Conservation (phyloP, 176 grass and related monocot species). For the Cenchrus americanus region DNA sequence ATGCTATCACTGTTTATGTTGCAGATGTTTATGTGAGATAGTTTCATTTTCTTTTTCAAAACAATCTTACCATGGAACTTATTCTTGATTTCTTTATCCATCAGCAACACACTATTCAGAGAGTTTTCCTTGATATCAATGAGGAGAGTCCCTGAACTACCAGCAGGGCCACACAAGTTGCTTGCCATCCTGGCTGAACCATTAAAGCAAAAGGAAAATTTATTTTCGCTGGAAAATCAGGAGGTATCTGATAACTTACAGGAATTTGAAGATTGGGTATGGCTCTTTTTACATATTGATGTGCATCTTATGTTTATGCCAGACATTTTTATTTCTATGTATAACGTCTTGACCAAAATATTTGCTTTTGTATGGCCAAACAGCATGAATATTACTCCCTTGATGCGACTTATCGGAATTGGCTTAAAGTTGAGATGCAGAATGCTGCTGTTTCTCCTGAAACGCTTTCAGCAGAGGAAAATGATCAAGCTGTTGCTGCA, state of each 20-base stretch:
- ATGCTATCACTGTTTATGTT: constrained; percentile 28
- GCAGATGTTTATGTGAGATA: not conserved
- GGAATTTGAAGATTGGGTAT: constrained; percentile 98
- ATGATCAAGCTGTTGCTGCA: constrained; percentile 66
- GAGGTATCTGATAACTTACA: constrained; percentile 78
- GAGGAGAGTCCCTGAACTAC: constrained; percentile 87
- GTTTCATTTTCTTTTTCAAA: constrained; percentile 6
- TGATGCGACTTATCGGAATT: constrained; percentile 93
- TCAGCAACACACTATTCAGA: constrained; percentile 90
- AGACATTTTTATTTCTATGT: constrained; percentile 29
- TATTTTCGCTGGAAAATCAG: constrained; percentile 64
- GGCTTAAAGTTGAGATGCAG: constrained; percentile 87
- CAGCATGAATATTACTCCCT: constrained; percentile 97
- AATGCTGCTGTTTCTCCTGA: constrained; percentile 75
- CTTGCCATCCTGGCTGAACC: constrained; percentile 95
- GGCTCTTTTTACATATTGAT: constrained; percentile 37
- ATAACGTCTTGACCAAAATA: constrained; percentile 20
- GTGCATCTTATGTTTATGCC: constrained; percentile 22
- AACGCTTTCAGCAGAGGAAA: constrained; percentile 90
- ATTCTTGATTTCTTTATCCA: constrained; percentile 45
- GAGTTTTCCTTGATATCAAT: constrained; percentile 96
- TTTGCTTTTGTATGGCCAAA: constrained; percentile 34
- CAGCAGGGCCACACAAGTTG: constrained; percentile 89
- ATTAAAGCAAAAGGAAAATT: constrained; percentile 81
- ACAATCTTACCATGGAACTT: constrained; percentile 34